Evolutionary conservation across 495 filamentous ascomycete species (phyloP).

Genomic region (Hypomontagnella monticulosa): DNA sequence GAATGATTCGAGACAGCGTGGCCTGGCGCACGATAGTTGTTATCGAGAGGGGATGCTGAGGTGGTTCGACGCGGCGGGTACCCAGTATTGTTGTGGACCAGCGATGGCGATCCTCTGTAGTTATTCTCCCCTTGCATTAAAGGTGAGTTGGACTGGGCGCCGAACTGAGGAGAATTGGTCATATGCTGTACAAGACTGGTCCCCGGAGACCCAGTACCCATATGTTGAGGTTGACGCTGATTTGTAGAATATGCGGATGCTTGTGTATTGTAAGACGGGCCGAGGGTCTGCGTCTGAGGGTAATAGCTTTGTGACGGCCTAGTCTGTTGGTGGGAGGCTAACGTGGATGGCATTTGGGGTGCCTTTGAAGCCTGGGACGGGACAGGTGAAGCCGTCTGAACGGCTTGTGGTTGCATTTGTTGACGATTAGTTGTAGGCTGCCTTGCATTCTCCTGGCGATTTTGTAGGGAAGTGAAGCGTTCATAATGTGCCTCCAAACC

Average conservation of each 20-base stretch:
- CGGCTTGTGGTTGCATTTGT: slow-evolving; percentile 47
- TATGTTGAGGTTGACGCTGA: slow-evolving; percentile 56
- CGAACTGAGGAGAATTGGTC: slow-evolving; percentile 57
- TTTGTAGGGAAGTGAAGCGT: slow-evolving; percentile 50
- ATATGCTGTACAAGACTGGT: slow-evolving; percentile 49
- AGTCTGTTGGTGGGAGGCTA: slow-evolving; percentile 42
- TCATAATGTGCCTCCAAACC: slow-evolving; percentile 56
- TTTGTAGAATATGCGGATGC: slow-evolving; percentile 47
- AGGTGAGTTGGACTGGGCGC: slow-evolving; percentile 49
- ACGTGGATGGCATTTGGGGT: slow-evolving; percentile 43
- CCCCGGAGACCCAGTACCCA: slow-evolving; percentile 48
- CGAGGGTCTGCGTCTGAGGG: slow-evolving; percentile 37
- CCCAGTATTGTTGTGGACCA: slow-evolving; percentile 45
- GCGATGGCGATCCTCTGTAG: slow-evolving; percentile 52
- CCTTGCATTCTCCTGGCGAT: slow-evolving; percentile 34
- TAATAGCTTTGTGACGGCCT: slow-evolving; percentile 43
- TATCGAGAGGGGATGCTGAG: slow-evolving; percentile 49
- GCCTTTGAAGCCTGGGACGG: slow-evolving; percentile 43
- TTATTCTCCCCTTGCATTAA: slow-evolving; percentile 49
- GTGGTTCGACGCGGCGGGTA: slow-evolving; percentile 53
- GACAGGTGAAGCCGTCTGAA: slow-evolving; percentile 43
- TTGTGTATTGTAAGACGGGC: slow-evolving; percentile 43
- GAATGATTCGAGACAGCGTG: slow-evolving; percentile 52
- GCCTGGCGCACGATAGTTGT: slow-evolving; percentile 45
- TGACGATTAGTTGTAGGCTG: slow-evolving; percentile 35